These are phyloP conservation scores for Neopestalotiopsis sp. DNA, from an alignment of 2,329 filamentous ascomycete species.

Conservation along the genomic window DNA sequence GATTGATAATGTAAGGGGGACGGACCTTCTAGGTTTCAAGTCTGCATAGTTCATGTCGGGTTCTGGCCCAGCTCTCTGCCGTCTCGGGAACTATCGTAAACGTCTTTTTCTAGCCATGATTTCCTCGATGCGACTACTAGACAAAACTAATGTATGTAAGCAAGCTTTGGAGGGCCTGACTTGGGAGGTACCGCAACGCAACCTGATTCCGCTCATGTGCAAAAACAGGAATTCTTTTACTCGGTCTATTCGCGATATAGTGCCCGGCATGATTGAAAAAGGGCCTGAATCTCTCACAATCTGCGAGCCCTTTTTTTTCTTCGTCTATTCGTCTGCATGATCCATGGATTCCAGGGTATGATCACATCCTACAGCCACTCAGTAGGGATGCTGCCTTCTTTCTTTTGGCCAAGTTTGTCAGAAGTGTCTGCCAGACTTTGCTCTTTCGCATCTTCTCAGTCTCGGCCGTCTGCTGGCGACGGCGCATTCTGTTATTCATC, in stretches of 20 bases:
- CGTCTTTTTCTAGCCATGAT: neutral
- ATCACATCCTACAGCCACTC: constrained; percentile 3
- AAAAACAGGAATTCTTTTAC: neutral
- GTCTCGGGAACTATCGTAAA: neutral
- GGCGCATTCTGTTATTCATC: neutral
- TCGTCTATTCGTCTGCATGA: neutral
- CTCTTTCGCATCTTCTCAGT: constrained; percentile 11
- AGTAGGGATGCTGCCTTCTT: constrained; percentile 11
- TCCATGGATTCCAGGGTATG: constrained; percentile 5
- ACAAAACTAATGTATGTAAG: neutral
- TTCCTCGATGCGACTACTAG: neutral
- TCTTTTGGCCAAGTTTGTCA: neutral
- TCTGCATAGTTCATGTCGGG: neutral
- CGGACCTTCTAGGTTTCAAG: neutral
- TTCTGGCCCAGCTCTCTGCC: neutral
- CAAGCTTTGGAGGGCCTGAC: neutral
- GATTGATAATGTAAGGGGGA: neutral
- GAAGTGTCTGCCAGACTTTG: neutral
- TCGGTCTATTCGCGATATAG: neutral
- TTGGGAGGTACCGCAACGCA: neutral
- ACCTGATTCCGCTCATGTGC: neutral
- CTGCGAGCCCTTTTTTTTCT: neutral
- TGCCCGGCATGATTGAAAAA: neutral
- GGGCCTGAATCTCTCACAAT: neutral
- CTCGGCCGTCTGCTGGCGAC: neutral